phyloP scores from a whole-genome alignment of 176 grass and related monocot genomes.

The Cenchrus americanus region DNA sequence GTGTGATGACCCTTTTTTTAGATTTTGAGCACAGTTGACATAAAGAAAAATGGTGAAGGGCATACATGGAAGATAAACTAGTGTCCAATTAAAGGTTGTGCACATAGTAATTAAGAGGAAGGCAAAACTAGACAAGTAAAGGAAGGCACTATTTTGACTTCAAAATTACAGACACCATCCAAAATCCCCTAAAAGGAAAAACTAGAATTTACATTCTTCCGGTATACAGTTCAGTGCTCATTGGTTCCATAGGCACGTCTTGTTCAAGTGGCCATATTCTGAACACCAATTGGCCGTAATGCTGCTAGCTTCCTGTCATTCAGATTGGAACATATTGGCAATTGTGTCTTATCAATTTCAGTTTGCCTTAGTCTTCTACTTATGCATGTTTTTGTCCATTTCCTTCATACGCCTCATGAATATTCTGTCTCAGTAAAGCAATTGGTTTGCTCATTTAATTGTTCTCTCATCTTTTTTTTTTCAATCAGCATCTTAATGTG shows the following conservation, averaged over 20 bases:
- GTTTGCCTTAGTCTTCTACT: neutral
- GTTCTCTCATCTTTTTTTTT: too few relatives aligned
- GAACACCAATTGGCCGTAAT: neutral
- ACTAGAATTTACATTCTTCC: neutral
- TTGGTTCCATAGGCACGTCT: neutral
- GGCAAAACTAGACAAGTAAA: too few relatives aligned
- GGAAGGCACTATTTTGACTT: neutral
- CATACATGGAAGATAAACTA: neutral
- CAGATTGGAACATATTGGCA: conserved; percentile 15
- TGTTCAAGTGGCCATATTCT: neutral
- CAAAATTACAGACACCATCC: neutral
- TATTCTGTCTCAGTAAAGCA: too few relatives aligned
- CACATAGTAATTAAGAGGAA: neutral
- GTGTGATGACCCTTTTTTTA: neutral
- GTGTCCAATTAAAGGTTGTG: neutral
- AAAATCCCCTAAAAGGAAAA: neutral
- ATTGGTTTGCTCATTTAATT: too few relatives aligned
- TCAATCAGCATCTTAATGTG: too few relatives aligned
- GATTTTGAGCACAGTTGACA: conserved; percentile 1
- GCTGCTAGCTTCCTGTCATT: too few relatives aligned
- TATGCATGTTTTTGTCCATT: neutral
- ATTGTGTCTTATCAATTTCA: neutral
- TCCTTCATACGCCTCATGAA: neutral
- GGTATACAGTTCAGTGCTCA: neutral
- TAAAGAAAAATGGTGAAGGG: neutral